These are phyloP conservation scores for Globisporangium yorkense DNA, from an alignment of 352 stramenopile genomes.

Conservation along the genomic window DNA sequence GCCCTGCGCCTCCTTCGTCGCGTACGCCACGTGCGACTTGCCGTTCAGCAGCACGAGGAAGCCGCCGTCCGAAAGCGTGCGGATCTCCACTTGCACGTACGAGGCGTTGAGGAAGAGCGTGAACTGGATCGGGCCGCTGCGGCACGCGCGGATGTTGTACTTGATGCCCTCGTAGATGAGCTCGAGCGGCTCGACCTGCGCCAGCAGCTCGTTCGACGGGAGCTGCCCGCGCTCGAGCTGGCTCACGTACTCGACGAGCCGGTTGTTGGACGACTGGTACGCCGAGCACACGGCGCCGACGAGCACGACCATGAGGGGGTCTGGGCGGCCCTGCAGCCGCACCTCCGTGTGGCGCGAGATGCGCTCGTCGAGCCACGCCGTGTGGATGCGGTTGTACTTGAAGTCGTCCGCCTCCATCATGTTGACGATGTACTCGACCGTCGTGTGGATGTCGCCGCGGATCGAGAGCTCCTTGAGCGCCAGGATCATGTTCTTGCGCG, in stretches of 20 bases:
- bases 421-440: constrained; percentile 99
- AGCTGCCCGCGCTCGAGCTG: constrained; percentile 91
- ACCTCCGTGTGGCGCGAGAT: constrained; percentile 93
- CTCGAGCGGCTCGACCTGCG: constrained; percentile 86
- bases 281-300: constrained; percentile 84
- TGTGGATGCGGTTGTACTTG: constrained; percentile 98
- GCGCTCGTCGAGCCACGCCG: constrained; percentile 97
- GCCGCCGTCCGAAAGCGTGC: constrained; percentile 95
- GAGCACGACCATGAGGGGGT: constrained; percentile 84
- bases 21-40: constrained; percentile 96
- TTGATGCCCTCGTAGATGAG: constrained; percentile 99
- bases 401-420: constrained; percentile 99
- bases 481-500: constrained; percentile 97
- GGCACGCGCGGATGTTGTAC: constrained; percentile 93
- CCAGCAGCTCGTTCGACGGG: constrained; percentile 85
- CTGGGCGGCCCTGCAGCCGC: constrained; percentile 70
- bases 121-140: constrained; percentile 90
- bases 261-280: constrained; percentile 71
- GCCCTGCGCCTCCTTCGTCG: constrained; percentile 87
- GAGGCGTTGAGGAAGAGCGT: constrained; percentile 87
- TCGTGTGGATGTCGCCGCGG: constrained; percentile 99
- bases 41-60: constrained; percentile 97
- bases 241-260: constrained; percentile 73
- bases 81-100: constrained; percentile 92
- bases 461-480: constrained; percentile 99